Base-by-base conservation (phyloP, 2,329 filamentous ascomycete genomes). In the Corinectria fuckeliana region DNA sequence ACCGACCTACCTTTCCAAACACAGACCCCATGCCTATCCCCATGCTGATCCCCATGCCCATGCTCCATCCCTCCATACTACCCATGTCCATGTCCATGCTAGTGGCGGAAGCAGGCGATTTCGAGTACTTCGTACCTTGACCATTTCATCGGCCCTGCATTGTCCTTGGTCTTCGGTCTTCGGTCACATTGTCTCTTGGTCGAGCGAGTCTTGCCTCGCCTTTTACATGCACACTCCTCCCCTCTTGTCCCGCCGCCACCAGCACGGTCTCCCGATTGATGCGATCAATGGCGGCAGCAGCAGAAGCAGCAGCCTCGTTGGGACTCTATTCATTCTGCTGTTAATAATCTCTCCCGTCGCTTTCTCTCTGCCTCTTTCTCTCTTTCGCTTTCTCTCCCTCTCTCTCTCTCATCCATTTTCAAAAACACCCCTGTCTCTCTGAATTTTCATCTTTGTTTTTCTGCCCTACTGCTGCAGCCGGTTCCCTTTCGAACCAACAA, bases 391-490 rank as follows among this genome's bases (percentile, higher is more conserved):
- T 36, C 48, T 49, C 36, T 16, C 52, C 18, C 26, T 38, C 9
- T 21, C 18, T 51, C 6, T 44, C 36, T 39, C 11, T 18, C 23
- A n/a, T 23, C 34, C 26, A 5, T 36, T 21, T 36, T 25, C 4
- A 9, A 18, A 32, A 50, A 28, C 51, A 38, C 32, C 50, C 45
- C 45, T 55, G 45, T 59, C 56, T 28, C 56, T 48, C 23, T 32
- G 23, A 32, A 52, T 48, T 55, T 59, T 60, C 25, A 23, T 51
- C 26, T 30, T 52, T 20, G 18, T 34, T 44, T 41, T 41, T 39
- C 18, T 39, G 44, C 50, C 56, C 50, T 59, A 59, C 56, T 59
- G 50, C 50, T 59, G 50, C 50, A 47, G 50, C 36, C 57, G 51
- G 41, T 53, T 49, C 57, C 41, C 28, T 54, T 54, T 59, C 34